A percentile compares a stretch with the other conserved stretches of the same genome.
phyloP scores from a whole-genome alignment of 768 basidiomycete genomes.

The Lactarius indigo region DNA sequence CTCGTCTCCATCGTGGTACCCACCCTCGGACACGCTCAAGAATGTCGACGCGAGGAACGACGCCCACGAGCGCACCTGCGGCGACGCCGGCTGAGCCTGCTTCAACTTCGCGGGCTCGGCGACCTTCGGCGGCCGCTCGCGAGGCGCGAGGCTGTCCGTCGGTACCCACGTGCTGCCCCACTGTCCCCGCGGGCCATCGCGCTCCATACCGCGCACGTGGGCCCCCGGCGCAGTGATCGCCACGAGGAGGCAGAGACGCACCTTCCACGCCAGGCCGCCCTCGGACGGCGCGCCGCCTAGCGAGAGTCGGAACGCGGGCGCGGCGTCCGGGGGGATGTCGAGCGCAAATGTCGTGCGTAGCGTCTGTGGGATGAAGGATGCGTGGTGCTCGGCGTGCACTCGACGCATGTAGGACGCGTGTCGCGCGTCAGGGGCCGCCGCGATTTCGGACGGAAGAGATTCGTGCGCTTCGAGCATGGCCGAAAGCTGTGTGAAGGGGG shows the following conservation, averaged over 20 bases:
- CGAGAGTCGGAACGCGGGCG: conserved; percentile 76
- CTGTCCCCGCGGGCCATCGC: conserved; percentile 59
- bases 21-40: conserved; percentile 42
- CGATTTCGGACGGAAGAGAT: conserved; percentile 61
- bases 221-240: conserved; percentile 54
- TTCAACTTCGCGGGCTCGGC: conserved; percentile 9
- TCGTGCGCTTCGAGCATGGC: conserved; percentile 91
- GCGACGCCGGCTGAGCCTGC: not conserved
- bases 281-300: conserved; percentile 39
- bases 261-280: conserved; percentile 90
- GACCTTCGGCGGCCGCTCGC: conserved; percentile 42
- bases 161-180: conserved; percentile 73
- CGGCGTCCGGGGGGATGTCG: conserved; percentile 89
- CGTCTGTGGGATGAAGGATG: conserved; percentile 68
- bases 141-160: conserved; percentile 52
- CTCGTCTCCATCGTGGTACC: conserved; percentile 58
- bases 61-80: conserved; percentile 36
- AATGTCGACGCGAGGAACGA: conserved; percentile 41
- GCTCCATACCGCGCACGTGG: conserved; percentile 46
- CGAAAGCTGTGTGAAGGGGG: conserved; percentile 54
- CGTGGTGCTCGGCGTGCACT: conserved; percentile 82
- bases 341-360: conserved; percentile 81
- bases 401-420: conserved; percentile 50
- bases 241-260: conserved; percentile 82
- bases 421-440: conserved; percentile 44